Conservation (phyloP, 108 stramenopile species). For the Aurantiochytrium sp. region DNA sequence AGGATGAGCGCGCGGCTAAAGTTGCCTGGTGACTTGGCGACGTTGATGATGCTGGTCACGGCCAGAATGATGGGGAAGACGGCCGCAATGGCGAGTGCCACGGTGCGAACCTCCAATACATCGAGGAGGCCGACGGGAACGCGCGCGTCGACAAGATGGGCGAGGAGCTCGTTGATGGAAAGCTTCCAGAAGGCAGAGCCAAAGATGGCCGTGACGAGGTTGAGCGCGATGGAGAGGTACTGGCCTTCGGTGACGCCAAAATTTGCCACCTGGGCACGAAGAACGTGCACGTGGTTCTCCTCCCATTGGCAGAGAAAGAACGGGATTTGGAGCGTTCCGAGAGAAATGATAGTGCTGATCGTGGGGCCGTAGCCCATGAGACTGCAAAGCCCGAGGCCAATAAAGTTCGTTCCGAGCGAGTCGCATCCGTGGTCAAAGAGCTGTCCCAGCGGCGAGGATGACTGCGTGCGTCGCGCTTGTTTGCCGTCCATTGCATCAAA, state of each 20-base stretch:
- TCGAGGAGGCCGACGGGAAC: background rate
- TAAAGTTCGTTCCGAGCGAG: constrained; percentile 65
- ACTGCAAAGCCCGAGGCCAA: constrained; percentile 29
- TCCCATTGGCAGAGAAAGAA: constrained; percentile 93
- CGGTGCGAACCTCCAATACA: background rate
- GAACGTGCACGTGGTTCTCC: constrained; percentile 77
- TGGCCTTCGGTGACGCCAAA: constrained; percentile 69
- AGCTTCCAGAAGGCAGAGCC: background rate
- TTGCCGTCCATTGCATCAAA: constrained; percentile 98
- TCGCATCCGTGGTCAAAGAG: constrained; percentile 97
- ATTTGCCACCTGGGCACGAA: constrained; percentile 61
- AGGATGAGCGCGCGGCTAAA: background rate
- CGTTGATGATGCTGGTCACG: background rate
- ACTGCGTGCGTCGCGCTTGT: constrained; percentile 80
- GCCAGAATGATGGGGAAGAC: background rate
- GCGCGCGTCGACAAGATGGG: background rate
- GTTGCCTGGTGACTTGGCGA: background rate
- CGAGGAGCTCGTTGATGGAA: background rate
- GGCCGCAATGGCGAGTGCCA: background rate
- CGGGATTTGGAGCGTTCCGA: constrained; percentile 62
- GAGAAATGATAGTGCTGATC: constrained; percentile 46
- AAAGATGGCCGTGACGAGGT: background rate
- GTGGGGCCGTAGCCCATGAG: constrained; percentile 37
- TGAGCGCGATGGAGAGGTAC: constrained; percentile 9
- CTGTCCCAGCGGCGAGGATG: constrained; percentile 82